phyloP scores from a whole-genome alignment of 2,329 filamentous ascomycete genomes.

The Pezicula carpinea region DNA sequence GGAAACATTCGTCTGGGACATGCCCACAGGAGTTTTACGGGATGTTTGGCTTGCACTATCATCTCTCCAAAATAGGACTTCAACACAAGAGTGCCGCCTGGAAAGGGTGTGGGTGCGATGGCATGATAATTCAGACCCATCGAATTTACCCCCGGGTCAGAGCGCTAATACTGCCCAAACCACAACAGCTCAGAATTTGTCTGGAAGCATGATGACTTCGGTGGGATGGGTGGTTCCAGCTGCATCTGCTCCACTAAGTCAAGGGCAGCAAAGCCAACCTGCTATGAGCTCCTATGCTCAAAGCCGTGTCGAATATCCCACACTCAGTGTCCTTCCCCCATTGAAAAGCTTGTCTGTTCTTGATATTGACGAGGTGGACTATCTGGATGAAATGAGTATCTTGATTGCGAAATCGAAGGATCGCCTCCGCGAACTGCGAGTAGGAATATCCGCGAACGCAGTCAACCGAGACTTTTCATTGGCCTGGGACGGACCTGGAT shows the following conservation, averaged over 20 bases:
- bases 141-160: conserved; percentile 20
- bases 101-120: conserved; percentile 76
- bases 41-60: conserved; percentile 78
- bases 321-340: conserved; percentile 72
- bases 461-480: conserved; percentile 48
- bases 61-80: conserved; percentile 54
- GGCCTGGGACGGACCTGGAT: conserved; percentile 56
- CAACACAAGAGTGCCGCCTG: conserved; percentile 59
- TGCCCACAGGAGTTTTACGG: conserved; percentile 78
- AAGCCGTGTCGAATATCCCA: conserved; percentile 50
- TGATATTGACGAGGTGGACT: conserved; percentile 78
- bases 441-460: conserved; percentile 60
- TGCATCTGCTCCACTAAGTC: conserved; percentile 16
- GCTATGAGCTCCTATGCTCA: background rate
- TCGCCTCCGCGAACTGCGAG: conserved; percentile 63
- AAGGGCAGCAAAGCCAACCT: conserved; percentile 19
- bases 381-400: conserved; percentile 77
- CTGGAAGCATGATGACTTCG: conserved; percentile 35
- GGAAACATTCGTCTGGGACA: conserved; percentile 82
- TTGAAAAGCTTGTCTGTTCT: conserved; percentile 72
- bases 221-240: conserved; percentile 34
- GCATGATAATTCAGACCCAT: conserved; percentile 61
- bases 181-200: conserved; percentile 23
- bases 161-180: conserved; percentile 13
- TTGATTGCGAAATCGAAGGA: conserved; percentile 67